These are phyloP conservation scores for Ogataea polymorpha DNA, from an alignment of 805 yeast genomes.

Conservation along the genomic window DNA sequence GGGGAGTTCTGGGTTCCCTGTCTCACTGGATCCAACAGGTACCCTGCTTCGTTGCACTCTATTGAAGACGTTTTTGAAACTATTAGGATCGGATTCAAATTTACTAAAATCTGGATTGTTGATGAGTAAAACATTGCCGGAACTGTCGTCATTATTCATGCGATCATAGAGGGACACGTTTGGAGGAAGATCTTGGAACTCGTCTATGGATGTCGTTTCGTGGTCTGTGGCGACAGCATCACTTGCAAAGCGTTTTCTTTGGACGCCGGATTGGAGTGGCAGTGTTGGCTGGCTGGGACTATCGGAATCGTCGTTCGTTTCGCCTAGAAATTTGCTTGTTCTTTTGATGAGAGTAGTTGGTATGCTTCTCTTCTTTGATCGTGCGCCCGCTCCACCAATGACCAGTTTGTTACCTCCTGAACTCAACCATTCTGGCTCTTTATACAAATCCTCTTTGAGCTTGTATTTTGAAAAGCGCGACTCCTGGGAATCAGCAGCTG, in stretches of 20 bases:
- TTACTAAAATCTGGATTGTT: slow-evolving; percentile 32
- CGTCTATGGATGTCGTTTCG: slow-evolving; percentile 23
- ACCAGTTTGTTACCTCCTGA: slow-evolving; percentile 1
- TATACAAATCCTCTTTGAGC: slow-evolving; percentile 12
- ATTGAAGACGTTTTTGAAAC: slow-evolving; percentile 45
- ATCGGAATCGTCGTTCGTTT: slow-evolving; percentile 46
- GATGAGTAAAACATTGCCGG: slow-evolving; percentile 35
- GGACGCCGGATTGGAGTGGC: slow-evolving; percentile 25
- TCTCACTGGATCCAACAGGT: slow-evolving; percentile 7
- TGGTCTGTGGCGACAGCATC: slow-evolving; percentile 5
- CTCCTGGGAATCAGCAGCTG: slow-evolving; percentile 4
- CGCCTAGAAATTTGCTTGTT: slow-evolving; percentile 37
- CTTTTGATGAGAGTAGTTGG: slow-evolving; percentile 48
- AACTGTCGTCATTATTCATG: slow-evolving; percentile 38
- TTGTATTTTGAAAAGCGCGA: slow-evolving; percentile 22
- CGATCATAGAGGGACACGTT: slow-evolving; percentile 46
- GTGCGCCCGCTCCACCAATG: slow-evolving; percentile 32
- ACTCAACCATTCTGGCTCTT: slow-evolving; percentile 20
- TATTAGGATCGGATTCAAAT: slow-evolving; percentile 40
- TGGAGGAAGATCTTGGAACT: slow-evolving; percentile 47
- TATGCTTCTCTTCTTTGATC: slow-evolving; percentile 44
- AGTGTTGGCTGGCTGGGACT: slow-evolving; percentile 18
- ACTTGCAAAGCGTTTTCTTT: slow-evolving; percentile 17
- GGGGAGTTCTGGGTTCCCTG: slow-evolving; percentile 15
- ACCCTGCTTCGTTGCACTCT: slow-evolving; percentile 25